Evolutionary conservation across 306 rosid species (phyloP).

Genomic region (Fragaria vesca): DNA sequence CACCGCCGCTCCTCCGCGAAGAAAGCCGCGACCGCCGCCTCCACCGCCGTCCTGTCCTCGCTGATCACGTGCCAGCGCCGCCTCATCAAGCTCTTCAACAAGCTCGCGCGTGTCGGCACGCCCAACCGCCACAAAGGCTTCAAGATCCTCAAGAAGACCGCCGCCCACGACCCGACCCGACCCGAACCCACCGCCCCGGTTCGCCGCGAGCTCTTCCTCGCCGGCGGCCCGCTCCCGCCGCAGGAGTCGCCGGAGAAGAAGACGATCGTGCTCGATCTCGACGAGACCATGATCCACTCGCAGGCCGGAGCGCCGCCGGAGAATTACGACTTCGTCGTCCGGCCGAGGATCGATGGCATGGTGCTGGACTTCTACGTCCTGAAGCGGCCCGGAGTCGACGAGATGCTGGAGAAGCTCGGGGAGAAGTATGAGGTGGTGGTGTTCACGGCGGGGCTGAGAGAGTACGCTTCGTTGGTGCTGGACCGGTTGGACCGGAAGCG

Average conservation of each 20-base stretch:
- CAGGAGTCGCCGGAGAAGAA: conserved; percentile 24
- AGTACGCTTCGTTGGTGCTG: conserved; percentile 78
- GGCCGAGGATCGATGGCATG: conserved; percentile 66
- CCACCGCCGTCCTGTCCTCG: conserved; percentile 53
- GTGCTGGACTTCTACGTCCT: conserved; percentile 62
- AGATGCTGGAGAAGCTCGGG: conserved; percentile 47
- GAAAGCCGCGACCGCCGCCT: conserved; percentile 37
- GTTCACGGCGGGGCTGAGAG: conserved; percentile 78
- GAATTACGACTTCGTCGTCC: conserved; percentile 65
- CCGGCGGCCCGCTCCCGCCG: conserved; percentile 30
- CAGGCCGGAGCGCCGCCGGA: conserved; percentile 50
- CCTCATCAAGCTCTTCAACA: conserved; percentile 67
- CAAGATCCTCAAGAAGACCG: conserved; percentile 51
- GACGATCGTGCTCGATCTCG: conserved; percentile 78
- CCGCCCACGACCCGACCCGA: background rate
- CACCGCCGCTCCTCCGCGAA: conserved; percentile 58
- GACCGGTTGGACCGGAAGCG: conserved; percentile 61
- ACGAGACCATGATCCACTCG: conserved; percentile 81
- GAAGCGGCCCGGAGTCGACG: conserved; percentile 86
- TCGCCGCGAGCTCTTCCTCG: conserved; percentile 47
- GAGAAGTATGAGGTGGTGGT: conserved; percentile 72
- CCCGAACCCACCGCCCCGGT: conserved; percentile 5
- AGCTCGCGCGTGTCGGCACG: conserved; percentile 44
- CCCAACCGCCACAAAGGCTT: conserved; percentile 47
- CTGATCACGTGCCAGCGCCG: conserved; percentile 63